Base-by-base conservation (phyloP, 2,329 filamentous ascomycete species). In the Periglandula ipomoeae region DNA sequence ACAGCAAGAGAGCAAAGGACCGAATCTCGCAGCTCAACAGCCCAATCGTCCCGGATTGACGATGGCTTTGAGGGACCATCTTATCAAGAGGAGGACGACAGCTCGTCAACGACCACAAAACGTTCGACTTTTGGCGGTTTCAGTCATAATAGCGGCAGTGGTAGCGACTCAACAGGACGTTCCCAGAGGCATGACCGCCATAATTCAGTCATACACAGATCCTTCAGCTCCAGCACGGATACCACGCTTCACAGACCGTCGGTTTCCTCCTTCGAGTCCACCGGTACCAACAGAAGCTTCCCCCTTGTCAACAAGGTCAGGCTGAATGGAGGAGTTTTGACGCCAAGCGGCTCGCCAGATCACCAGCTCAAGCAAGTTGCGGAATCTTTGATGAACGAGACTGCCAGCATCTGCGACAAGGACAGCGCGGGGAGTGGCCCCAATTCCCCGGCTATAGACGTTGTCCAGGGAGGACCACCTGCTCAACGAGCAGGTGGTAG, bases 201-300 rank as follows among this genome's bases (percentile, higher is more conserved):
- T 15, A 65, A 56, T 26, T 69, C 70, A 1, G 63, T 70, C 5
- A 58, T 69, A 17, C 68, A 69, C 22, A 70, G 73, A 6, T 72
- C 74, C 9, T 58, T 67, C 45, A 72, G 68, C 43, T 66, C 65
- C 38, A 66, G 64, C 15, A 65, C 67, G 2, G 59, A 62, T 2
- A 62, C 64, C 20, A 62, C 50, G 6, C 49, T 68, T 47, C 77
- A 81, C 56, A 75, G 77, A 2, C 76, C 79, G 5, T 81, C 78
- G 0, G 62, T 75, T 20, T 76, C 78, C 4, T 79, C 78, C 0
- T 70, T 80, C 50, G 75, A 76, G 41, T 83, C 79, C 0, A 72
- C 69, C 0, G 77, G 77, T 15, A 82, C 80, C 1, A 77, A 73
- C 45, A 70, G 81, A 55, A 83, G 78, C 59, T 84, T 84, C 53